Base-by-base conservation (phyloP, 2,329 filamentous ascomycete genomes). In the Colletotrichum orbiculare region DNA sequence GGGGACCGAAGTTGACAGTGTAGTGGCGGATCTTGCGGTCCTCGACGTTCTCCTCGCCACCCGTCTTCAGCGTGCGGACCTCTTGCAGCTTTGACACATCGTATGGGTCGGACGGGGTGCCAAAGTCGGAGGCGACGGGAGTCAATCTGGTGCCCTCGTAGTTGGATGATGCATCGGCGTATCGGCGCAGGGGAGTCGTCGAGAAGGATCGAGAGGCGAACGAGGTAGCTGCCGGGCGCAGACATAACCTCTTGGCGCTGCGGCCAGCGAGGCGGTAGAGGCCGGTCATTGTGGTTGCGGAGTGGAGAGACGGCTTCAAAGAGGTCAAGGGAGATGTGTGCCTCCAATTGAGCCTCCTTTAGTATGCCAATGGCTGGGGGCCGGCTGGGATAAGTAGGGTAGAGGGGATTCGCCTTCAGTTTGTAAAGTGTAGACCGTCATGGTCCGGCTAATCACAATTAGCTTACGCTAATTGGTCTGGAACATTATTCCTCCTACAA, bases 1-100 rank as follows among this genome's bases (percentile, higher is more conserved):
- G 96, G 69, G 96, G 96, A 61, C 96, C 96, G 75, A 99, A 99
- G 86, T 99, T 99, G 84, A 99, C 95, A 7, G 96, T 99, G 83
- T 99, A 99, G 83, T 99, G 96, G 71, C 96, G 90, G 78, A 99
- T 91, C 87, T 97, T 98, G 79, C 95, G 91, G 80, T 82, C 78
- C 68, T 76, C 78, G 68, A 87, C 77, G 63, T 79, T 81, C 72
- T 80, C 82, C 69, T 85, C 82, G 71, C 77, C 76, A 69, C 77
- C 75, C 73, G 82, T 81, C 72, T 85, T 80, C 69, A 80, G 76
- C 68, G 73, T 71, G 67, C 79, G 77, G 13, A 46, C 54, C 61
- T 79, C 76, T 50, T 79, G 73, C 56, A 75, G 79, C 72, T 71
- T 78, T 74, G 70, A 79, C 70, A 83, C 72, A 71, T 83, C 81